Conservation (phyloP, 2,329 filamentous ascomycete species). For the Fusarium torulosum region DNA sequence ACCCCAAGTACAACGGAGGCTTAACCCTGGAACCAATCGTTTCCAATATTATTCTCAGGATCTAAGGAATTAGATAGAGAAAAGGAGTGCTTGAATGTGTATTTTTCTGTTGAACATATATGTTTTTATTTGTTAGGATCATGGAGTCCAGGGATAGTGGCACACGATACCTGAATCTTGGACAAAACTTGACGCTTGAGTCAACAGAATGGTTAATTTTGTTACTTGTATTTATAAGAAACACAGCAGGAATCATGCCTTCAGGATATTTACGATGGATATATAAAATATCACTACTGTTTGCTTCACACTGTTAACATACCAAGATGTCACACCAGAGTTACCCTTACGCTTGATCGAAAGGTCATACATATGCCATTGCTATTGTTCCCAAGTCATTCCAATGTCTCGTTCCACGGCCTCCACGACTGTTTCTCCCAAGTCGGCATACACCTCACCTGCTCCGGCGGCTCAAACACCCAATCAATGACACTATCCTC, state of each 20-base stretch:
- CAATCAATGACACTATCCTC: constrained; percentile 57
- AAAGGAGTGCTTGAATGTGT: background rate
- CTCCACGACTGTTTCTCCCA: constrained; percentile 58
- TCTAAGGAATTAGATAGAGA: background rate
- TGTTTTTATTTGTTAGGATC: background rate
- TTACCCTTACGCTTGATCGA: background rate
- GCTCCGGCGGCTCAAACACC: constrained; percentile 58
- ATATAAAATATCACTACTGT: background rate
- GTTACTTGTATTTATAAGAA: constrained; percentile 14
- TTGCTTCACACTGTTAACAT: background rate
- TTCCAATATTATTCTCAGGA: background rate
- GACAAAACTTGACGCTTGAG: background rate
- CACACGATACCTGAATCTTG: background rate
- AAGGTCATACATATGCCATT: too few species aligned
- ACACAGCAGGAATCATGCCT: background rate
- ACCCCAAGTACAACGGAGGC: background rate
- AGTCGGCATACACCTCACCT: constrained; percentile 62
- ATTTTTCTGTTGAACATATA: background rate
- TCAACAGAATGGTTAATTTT: background rate
- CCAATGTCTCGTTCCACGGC: constrained; percentile 51
- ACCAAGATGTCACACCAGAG: too few species aligned
- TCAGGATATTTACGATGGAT: background rate
- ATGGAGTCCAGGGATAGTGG: background rate
- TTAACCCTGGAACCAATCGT: background rate
- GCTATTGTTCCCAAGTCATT: background rate